phyloP scores from a whole-genome alignment of 2,329 filamentous ascomycete genomes.

The Cercospora nicotianae region DNA sequence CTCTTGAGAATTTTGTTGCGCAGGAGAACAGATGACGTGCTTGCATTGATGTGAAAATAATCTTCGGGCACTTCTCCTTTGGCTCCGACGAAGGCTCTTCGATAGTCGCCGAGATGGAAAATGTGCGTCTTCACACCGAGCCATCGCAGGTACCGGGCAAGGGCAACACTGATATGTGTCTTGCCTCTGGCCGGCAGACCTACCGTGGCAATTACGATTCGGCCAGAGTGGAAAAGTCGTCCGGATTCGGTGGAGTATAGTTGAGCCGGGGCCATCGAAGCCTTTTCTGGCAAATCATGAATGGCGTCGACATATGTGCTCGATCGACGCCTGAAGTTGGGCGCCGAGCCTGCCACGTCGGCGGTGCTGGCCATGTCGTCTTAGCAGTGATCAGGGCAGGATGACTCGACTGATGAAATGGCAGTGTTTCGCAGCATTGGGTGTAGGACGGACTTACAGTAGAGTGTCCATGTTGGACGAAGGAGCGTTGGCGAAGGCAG shows the following conservation, averaged over 20 bases:
- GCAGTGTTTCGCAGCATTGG: not conserved
- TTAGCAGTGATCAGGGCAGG: slow-evolving; percentile 11
- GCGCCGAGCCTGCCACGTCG: slow-evolving; percentile 87
- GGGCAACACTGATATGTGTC: slow-evolving; percentile 95
- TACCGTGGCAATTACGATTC: slow-evolving; percentile 96
- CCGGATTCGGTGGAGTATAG: slow-evolving; percentile 98
- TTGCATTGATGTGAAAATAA: slow-evolving; percentile 96
- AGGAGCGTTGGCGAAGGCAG: not conserved
- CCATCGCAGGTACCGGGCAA: slow-evolving; percentile 94
- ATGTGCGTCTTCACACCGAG: slow-evolving; percentile 97
- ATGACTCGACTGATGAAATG: not conserved
- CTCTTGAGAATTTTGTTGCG: slow-evolving; percentile 97
- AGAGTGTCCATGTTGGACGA: slow-evolving; percentile 27
- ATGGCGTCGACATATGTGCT: slow-evolving; percentile 97
- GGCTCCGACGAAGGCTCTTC: slow-evolving; percentile 82
- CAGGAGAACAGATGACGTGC: slow-evolving; percentile 85
- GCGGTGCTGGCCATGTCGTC: slow-evolving; percentile 57
- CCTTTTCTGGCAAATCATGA: slow-evolving; percentile 83
- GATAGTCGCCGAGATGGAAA: slow-evolving; percentile 96
- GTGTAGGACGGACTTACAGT: slow-evolving; percentile 21
- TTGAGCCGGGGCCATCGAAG: slow-evolving; percentile 87
- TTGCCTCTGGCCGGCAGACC: slow-evolving; percentile 93
- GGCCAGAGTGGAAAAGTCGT: slow-evolving; percentile 91
- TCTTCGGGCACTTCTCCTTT: slow-evolving; percentile 87
- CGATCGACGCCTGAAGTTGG: slow-evolving; percentile 85